These are phyloP conservation scores for Colletotrichum lini DNA, from an alignment of 2,329 filamentous ascomycete genomes.

Conservation along the genomic window DNA sequence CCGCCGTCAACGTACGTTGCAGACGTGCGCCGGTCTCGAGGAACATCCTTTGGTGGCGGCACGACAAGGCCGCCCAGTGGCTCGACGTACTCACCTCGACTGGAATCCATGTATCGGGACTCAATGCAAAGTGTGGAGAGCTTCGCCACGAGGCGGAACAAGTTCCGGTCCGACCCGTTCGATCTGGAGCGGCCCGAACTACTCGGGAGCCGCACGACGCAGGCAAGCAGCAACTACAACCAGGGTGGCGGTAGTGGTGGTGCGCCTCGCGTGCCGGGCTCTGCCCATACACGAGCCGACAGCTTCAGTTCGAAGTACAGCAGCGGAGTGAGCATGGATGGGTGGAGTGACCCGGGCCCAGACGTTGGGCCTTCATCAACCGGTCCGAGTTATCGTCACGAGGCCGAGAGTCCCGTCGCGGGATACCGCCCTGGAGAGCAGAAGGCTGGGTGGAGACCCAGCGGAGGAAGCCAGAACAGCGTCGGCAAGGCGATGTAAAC, in stretches of 20 bases:
- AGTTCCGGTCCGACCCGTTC: slow-evolving; percentile 75
- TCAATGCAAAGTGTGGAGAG: slow-evolving; percentile 57
- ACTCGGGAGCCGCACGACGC: slow-evolving; percentile 51
- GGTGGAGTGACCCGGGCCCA: slow-evolving; percentile 69
- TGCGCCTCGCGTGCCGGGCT: slow-evolving; percentile 45
- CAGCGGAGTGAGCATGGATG: slow-evolving; percentile 63
- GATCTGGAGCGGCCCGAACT: slow-evolving; percentile 72
- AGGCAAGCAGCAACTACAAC: slow-evolving; percentile 50
- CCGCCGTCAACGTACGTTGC: slow-evolving; percentile 60
- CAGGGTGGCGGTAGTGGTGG: slow-evolving; percentile 39
- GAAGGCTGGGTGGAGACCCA: slow-evolving; percentile 25
- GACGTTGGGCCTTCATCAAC: slow-evolving; percentile 61
- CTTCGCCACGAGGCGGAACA: slow-evolving; percentile 64
- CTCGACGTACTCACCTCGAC: slow-evolving; percentile 45
- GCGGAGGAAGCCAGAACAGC: slow-evolving; percentile 39
- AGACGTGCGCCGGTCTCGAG: slow-evolving; percentile 65
- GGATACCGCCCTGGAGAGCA: slow-evolving; percentile 41
- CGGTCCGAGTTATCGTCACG: slow-evolving; percentile 44
- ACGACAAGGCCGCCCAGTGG: slow-evolving; percentile 48
- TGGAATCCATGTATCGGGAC: slow-evolving; percentile 60
- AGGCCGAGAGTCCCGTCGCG: slow-evolving; percentile 46
- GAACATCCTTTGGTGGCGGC: slow-evolving; percentile 56
- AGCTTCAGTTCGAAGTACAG: slow-evolving; percentile 64
- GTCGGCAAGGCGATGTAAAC: slow-evolving; percentile 42
- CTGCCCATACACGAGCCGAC: slow-evolving; percentile 53